These are phyloP conservation scores for Nicotiana obtusifolia DNA, from an alignment of 257 asterid genomes.

Conservation along the genomic window DNA sequence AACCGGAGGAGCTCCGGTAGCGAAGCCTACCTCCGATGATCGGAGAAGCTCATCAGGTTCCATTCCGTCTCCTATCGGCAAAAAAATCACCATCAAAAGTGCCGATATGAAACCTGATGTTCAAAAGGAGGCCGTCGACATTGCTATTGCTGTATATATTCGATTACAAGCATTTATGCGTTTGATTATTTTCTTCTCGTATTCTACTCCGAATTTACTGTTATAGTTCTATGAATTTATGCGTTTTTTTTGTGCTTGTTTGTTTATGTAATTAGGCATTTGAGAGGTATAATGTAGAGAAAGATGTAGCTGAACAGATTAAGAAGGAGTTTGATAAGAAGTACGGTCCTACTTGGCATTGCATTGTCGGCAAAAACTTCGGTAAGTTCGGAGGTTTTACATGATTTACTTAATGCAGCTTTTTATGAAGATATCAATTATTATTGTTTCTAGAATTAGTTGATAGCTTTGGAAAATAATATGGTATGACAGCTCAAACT, in stretches of 20 bases:
- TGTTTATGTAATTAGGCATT: constrained; percentile 52
- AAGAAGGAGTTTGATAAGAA: constrained; percentile 92
- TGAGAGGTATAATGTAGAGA: constrained; percentile 82
- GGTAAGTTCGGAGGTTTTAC: constrained; percentile 34
- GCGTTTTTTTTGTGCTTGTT: background rate
- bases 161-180: background rate
- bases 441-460: background rate
- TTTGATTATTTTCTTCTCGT: background rate
- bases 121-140: constrained; percentile 89
- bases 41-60: constrained; percentile 54
- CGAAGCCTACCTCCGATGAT: constrained; percentile 41
- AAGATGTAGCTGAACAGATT: constrained; percentile 93
- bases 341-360: constrained; percentile 98
- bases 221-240: background rate
- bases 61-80: constrained; percentile 28
- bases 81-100: constrained; percentile 75
- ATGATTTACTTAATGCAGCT: background rate
- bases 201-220: background rate
- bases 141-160: constrained; percentile 69
- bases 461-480: background rate
- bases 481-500: background rate
- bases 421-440: background rate
- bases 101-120: constrained; percentile 94
- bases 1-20: constrained; percentile 47
- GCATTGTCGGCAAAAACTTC: constrained; percentile 97